Percentiles rank a stretch among this genome's conserved stretches.
phyloP scores from a whole-genome alignment of 208 protist species.

The Acanthamoeba sp. region DNA sequence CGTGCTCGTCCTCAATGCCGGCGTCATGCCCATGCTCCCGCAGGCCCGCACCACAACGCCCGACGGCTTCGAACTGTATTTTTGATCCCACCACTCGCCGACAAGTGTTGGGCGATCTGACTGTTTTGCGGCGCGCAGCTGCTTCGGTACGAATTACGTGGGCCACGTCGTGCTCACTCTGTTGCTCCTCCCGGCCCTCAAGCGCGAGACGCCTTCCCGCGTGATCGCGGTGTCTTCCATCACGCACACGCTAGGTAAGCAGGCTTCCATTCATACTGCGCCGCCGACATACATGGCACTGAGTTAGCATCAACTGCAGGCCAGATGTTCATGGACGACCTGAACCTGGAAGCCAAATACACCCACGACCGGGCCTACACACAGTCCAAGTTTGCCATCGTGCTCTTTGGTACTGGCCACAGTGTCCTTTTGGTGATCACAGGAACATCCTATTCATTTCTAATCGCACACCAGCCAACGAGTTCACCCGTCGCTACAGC shows the following conservation, averaged over 20 bases:
- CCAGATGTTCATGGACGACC: slow-evolving; percentile 55
- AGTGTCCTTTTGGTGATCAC: too few species aligned
- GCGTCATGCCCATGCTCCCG: slow-evolving; percentile 39
- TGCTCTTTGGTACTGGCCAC: not conserved
- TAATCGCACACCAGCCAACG: too few species aligned
- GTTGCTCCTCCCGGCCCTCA: not conserved
- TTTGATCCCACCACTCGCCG: not conserved
- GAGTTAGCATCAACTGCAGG: not conserved
- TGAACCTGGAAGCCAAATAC: slow-evolving; percentile 24
- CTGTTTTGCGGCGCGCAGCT: not conserved
- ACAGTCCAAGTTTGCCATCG: slow-evolving; percentile 51
- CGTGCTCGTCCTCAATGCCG: slow-evolving; percentile 18
- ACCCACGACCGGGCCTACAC: slow-evolving; percentile 26
- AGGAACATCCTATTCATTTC: too few species aligned
- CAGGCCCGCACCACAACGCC: not conserved
- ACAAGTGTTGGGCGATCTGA: not conserved
- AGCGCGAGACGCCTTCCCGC: slow-evolving; percentile 6
- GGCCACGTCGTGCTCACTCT: slow-evolving; percentile 12
- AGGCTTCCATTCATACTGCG: not conserved
- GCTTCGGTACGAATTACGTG: slow-evolving; percentile 38
- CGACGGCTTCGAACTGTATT: slow-evolving; percentile 41
- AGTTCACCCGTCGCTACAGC: slow-evolving; percentile 31
- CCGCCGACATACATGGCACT: not conserved
- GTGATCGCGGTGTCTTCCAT: slow-evolving; percentile 8
- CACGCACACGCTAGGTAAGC: slow-evolving; percentile 4